Evolutionary conservation across 1,284 basidiomycete genomes (phyloP).

Genomic region (Cutaneotrichosporon sp.): DNA sequence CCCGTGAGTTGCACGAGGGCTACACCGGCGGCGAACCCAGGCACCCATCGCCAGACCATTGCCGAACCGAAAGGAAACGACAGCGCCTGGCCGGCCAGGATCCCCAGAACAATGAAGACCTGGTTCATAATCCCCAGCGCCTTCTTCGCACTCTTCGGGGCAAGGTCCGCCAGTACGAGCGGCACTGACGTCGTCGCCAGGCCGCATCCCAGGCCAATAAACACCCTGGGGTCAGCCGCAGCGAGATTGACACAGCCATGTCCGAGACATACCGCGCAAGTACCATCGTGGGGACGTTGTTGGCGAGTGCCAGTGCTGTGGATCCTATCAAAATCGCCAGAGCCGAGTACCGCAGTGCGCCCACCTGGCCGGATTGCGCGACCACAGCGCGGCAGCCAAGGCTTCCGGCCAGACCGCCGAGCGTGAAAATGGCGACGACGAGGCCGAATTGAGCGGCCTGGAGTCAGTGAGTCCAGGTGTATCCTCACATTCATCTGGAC

Average conservation of each 20-base stretch:
- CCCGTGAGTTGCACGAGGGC: conserved; percentile 42
- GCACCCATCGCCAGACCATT: conserved; percentile 44
- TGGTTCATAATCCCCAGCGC: conserved; percentile 51
- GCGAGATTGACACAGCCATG: neutral
- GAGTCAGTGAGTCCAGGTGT: neutral
- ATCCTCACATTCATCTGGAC: conserved; percentile 29
- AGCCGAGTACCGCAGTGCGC: conserved; percentile 27
- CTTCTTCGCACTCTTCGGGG: conserved; percentile 43
- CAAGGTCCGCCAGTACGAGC: conserved; percentile 48
- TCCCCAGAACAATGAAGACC: conserved; percentile 45
- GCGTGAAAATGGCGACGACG: conserved; percentile 49
- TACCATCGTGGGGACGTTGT: conserved; percentile 22
- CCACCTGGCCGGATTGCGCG: conserved; percentile 21
- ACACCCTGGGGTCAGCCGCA: conserved; percentile 23
- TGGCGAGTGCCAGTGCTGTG: conserved; percentile 20
- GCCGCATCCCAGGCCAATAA: conserved; percentile 50
- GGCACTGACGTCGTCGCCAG: conserved; percentile 50
- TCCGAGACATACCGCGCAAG: conserved; percentile 26
- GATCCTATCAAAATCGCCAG: conserved; percentile 25
- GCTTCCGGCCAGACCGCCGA: conserved; percentile 49
- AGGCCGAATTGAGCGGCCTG: conserved; percentile 43
- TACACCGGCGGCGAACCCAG: conserved; percentile 31
- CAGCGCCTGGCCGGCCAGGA: conserved; percentile 46
- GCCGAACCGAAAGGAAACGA: conserved; percentile 40
- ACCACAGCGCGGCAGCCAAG: conserved; percentile 25